Conservation (phyloP, 169 alveolate species). For the Plasmodium adleri region DNA sequence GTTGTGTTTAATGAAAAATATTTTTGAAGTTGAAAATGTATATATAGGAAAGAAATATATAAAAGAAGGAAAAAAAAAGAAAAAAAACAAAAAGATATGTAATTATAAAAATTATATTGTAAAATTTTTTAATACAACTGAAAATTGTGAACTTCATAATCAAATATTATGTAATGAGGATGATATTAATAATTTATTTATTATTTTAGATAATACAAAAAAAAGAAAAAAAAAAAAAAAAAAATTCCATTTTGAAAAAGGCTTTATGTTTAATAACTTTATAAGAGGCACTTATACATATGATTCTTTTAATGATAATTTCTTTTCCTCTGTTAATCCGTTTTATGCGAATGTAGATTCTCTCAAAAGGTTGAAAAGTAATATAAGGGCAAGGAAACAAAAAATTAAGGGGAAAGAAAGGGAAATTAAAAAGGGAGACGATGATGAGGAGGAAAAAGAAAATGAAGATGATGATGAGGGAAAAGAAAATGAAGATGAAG, state of each 20-base stretch:
- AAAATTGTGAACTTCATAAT: constrained; percentile 28
- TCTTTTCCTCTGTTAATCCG: constrained; percentile 39
- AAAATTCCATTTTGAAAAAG: constrained; percentile 27
- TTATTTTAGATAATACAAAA: background rate
- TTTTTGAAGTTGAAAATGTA: constrained; percentile 53
- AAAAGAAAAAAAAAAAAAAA: background rate
- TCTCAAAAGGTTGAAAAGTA: constrained; percentile 1
- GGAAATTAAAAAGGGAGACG: too few relatives aligned
- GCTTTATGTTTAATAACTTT: constrained; percentile 22
- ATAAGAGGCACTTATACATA: constrained; percentile 8
- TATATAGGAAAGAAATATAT: constrained; percentile 43
- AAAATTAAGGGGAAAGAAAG: too few relatives aligned
- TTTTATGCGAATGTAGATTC: constrained; percentile 4
- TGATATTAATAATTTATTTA: constrained; percentile 16
- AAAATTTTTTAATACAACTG: constrained; percentile 23
- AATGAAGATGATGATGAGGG: background rate
- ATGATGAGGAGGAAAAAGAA: too few relatives aligned
- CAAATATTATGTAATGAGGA: constrained; percentile 3
- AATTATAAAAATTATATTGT: constrained; percentile 19
- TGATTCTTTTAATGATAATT: constrained; percentile 22
- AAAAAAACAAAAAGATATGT: background rate
- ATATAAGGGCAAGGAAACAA: too few relatives aligned
- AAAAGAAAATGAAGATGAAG: background rate
- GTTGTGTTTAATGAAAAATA: constrained; percentile 25
- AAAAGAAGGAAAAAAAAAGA: constrained; percentile 9